phyloP scores from a whole-genome alignment of 225 moss, liverwort and hornwort genomes.

The Sphagnum contortum region DNA sequence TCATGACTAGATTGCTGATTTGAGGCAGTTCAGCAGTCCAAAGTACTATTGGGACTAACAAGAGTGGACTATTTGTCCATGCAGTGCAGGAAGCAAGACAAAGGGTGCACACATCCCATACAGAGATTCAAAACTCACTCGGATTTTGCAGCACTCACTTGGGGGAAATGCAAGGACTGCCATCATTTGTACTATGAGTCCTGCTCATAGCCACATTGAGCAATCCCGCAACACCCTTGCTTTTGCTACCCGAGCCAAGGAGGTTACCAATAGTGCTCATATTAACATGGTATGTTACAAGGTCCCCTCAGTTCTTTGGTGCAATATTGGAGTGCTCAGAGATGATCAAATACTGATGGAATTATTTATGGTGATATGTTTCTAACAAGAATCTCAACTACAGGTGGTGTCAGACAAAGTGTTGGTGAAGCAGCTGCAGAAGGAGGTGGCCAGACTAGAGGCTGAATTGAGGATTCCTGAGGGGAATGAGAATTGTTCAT shows the following conservation, averaged over 20 bases:
- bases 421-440: conserved; percentile 81
- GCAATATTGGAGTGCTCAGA: too few relatives aligned
- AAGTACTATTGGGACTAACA: too few relatives aligned
- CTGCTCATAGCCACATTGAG: conserved; percentile 86
- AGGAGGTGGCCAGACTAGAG: conserved; percentile 93
- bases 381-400: background rate
- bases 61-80: background rate
- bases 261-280: conserved; percentile 88
- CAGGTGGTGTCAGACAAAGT: conserved; percentile 97
- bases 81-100: conserved; percentile 68
- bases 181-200: conserved; percentile 98
- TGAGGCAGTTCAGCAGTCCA: too few relatives aligned
- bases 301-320: too few relatives aligned
- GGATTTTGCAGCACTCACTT: conserved; percentile 91
- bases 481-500: conserved; percentile 32
- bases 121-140: conserved; percentile 93
- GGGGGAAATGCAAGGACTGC: conserved; percentile 98
- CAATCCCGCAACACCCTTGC: conserved; percentile 94
- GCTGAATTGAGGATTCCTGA: conserved; percentile 73
- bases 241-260: conserved; percentile 95
- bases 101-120: conserved; percentile 85
- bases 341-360: too few relatives aligned
- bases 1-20: too few relatives aligned
- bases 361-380: too few relatives aligned
- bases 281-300: conserved; percentile 58